Percentiles rank a stretch among this genome's conserved stretches.
Conservation (phyloP, 805 yeast genomes). For the Suhomyces tanzawaensis region DNA sequence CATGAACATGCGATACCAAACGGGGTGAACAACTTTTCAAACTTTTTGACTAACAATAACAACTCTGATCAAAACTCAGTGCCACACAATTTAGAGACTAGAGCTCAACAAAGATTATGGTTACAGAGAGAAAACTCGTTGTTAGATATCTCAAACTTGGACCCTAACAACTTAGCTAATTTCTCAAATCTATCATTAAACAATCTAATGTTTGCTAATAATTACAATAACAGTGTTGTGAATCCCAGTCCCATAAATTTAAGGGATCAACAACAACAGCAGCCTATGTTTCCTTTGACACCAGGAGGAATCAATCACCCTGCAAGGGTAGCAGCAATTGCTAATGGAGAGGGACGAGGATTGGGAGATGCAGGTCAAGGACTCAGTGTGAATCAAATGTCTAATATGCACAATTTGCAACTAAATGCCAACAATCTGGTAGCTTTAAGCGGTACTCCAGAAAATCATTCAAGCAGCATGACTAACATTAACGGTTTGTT, state of each 20-base stretch:
- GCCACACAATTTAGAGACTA: slow-evolving; percentile 42
- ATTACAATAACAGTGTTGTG: slow-evolving; percentile 17
- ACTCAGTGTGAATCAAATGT: background rate
- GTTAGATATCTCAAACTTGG: slow-evolving; percentile 49
- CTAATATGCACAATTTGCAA: background rate
- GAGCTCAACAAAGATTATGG: slow-evolving; percentile 86
- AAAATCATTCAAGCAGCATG: slow-evolving; percentile 8
- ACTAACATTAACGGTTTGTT: slow-evolving; percentile 28
- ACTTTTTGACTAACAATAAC: slow-evolving; percentile 22
- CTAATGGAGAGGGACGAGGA: background rate
- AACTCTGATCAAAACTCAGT: slow-evolving; percentile 8
- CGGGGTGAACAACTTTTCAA: slow-evolving; percentile 31
- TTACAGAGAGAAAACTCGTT: slow-evolving; percentile 73
- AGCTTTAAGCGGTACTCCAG: background rate
- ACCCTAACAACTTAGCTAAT: slow-evolving; percentile 29
- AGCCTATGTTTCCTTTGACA: slow-evolving; percentile 9
- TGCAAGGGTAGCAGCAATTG: background rate
- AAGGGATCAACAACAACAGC: slow-evolving; percentile 10
- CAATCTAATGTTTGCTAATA: slow-evolving; percentile 37
- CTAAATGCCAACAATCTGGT: background rate
- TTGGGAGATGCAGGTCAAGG: background rate
- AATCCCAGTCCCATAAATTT: slow-evolving; percentile 17
- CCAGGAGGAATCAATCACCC: slow-evolving; percentile 9
- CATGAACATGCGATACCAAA: slow-evolving; percentile 11
- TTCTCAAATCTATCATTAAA: slow-evolving; percentile 39